Evolutionary conservation across 352 stramenopile species (phyloP).

Genomic region (Phytophthora sp.): DNA sequence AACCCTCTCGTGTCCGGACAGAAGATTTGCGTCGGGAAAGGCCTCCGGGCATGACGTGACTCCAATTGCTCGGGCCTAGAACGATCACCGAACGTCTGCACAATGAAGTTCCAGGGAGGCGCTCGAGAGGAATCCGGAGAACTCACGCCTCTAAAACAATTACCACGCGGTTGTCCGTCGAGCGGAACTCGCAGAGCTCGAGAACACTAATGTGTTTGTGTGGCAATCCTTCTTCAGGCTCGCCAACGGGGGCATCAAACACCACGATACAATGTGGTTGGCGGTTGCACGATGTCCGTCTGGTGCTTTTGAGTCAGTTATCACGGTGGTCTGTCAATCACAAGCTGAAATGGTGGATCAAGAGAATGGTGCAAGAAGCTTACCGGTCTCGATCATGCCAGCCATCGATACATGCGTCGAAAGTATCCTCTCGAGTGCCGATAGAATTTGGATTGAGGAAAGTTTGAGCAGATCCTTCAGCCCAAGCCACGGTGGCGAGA

Average conservation of each 20-base stretch:
- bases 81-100: slow-evolving; percentile 5
- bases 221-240: slow-evolving; percentile 19
- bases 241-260: background rate
- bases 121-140: slow-evolving; percentile 1
- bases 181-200: background rate
- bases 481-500: background rate
- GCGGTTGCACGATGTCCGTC: slow-evolving; percentile 14
- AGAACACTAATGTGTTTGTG: slow-evolving; percentile 19
- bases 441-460: slow-evolving; percentile 24
- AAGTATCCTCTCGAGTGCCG: slow-evolving; percentile 19
- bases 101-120: slow-evolving; percentile 17
- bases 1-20: slow-evolving; percentile 5
- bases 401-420: slow-evolving; percentile 15
- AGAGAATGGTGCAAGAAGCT: background rate
- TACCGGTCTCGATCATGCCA: slow-evolving; percentile 12
- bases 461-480: background rate
- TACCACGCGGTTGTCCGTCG: slow-evolving; percentile 19
- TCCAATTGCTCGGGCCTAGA: slow-evolving; percentile 11
- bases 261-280: slow-evolving; percentile 22
- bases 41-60: background rate
- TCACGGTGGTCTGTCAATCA: slow-evolving; percentile 26
- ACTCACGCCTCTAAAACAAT: background rate
- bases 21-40: background rate
- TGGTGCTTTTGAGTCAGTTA: slow-evolving; percentile 5
- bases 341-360: background rate